These are phyloP conservation scores for Royoungia palumana DNA, from an alignment of 768 basidiomycete genomes.

Conservation along the genomic window DNA sequence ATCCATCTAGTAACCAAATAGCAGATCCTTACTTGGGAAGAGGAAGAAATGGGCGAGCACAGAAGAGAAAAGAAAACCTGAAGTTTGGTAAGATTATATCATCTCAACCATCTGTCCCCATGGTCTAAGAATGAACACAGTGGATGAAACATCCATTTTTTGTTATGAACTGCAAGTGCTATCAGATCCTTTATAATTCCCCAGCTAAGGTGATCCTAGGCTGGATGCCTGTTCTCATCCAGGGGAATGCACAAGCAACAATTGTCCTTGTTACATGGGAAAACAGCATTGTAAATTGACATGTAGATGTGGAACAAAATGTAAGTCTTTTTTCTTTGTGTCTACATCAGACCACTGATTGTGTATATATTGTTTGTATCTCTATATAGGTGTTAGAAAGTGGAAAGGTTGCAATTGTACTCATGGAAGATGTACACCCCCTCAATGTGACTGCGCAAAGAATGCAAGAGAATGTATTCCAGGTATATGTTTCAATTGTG, in stretches of 20 bases:
- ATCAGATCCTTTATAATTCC: neutral
- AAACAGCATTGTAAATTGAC: conserved; percentile 44
- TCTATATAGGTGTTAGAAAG: conserved; percentile 13
- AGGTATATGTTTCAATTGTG: conserved; percentile 44
- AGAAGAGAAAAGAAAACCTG: conserved; percentile 2
- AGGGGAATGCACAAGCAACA: conserved; percentile 41
- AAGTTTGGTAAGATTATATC: conserved; percentile 16
- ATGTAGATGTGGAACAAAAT: conserved; percentile 45
- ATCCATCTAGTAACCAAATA: neutral
- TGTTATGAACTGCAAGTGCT: conserved; percentile 13
- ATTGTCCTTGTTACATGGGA: conserved; percentile 40
- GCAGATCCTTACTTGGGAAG: conserved; percentile 1
- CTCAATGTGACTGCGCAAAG: conserved; percentile 37
- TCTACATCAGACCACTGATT: no score
- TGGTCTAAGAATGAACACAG: conserved; percentile 8
- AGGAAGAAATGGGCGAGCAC: neutral
- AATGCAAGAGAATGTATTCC: conserved; percentile 49
- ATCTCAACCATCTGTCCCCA: neutral
- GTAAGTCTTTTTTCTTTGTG: conserved; percentile 26
- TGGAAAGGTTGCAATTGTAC: conserved; percentile 12
- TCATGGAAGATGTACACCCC: conserved; percentile 28
- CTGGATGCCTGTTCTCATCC: conserved; percentile 42
- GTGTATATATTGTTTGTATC: no score
- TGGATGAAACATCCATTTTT: neutral
- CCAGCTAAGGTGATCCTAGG: conserved; percentile 16